Percentiles rank a stretch among this genome's conserved stretches.
These are phyloP conservation scores for Monosporozyma servazzii DNA, from an alignment of 805 yeast species.

Conservation along the genomic window DNA sequence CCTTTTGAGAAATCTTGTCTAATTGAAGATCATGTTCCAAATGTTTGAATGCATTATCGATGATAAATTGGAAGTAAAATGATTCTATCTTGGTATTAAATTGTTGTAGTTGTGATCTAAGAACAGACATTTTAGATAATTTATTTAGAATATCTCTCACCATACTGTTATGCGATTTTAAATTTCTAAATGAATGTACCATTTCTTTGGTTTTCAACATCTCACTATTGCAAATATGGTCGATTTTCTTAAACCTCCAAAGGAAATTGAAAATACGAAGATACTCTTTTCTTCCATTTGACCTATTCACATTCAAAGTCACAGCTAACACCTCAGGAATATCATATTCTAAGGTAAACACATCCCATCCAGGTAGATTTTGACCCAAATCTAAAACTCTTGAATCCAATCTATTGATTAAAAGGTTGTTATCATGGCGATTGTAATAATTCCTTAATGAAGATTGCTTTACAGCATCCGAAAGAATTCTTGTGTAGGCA, in stretches of 20 bases:
- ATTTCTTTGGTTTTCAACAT: constrained; percentile 37
- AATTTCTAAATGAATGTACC: constrained; percentile 22
- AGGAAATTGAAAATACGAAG: constrained; percentile 75
- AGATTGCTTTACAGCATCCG: constrained; percentile 51
- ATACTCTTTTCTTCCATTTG: constrained; percentile 47
- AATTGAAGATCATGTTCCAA: constrained; percentile 30
- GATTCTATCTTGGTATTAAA: constrained; percentile 27
- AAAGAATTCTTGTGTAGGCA: constrained; percentile 54
- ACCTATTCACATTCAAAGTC: constrained; percentile 43
- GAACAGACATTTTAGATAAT: constrained; percentile 22
- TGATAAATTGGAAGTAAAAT: constrained; percentile 26
- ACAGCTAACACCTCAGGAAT: constrained; percentile 43
- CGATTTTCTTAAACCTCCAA: constrained; percentile 66
- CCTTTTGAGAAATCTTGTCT: constrained; percentile 27
- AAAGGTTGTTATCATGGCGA: constrained; percentile 30
- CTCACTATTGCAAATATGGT: constrained; percentile 39
- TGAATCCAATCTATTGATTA: constrained; percentile 63
- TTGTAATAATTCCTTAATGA: constrained; percentile 36
- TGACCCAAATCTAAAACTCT: constrained; percentile 66
- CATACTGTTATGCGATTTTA: constrained; percentile 17
- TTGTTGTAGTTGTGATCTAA: constrained; percentile 30
- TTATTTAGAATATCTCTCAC: constrained; percentile 24
- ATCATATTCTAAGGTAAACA: constrained; percentile 75
- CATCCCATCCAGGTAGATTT: constrained; percentile 82
- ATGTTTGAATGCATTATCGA: constrained; percentile 24